Base-by-base conservation (phyloP, 2,329 filamentous ascomycete species). In the Cercospora sp. region DNA sequence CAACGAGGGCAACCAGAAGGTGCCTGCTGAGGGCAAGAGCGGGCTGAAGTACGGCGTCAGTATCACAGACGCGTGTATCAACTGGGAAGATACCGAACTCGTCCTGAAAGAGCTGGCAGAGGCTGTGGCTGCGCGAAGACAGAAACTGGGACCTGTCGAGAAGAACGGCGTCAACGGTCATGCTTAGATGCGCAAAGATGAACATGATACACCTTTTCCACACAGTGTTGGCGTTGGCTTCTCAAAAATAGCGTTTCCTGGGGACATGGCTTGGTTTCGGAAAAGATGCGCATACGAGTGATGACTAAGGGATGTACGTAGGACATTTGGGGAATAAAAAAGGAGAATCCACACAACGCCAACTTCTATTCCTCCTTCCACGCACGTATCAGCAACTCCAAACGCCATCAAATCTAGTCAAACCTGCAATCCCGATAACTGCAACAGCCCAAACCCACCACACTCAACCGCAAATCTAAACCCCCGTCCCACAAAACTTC, bases 51-150 rank as follows among this genome's bases (percentile, higher is more conserved):
- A 97, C 81, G 95, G 95, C 75, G 91, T 98, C 77, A 95, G 91
- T 79, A 98, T 98, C 80, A 99, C 95, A 0, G 95, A 99, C 81
- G 94, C 95, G 60, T 99, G 95, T 82, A 97, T 99, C 78, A 86
- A 89, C 80, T 98, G 94, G 94, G 89, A 94, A 70, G 92, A 96
- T 75, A 98, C 95, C 3, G 90, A 94, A 75, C 82, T 83, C 0
- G 90, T 94, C 1, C 87, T 98, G 10, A 90, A 91, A 72, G 84
- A 85, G 61, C 87, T 99, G 55, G 94, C 94, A 18, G 86, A 89
- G 63, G 91, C 93, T 30, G 92, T 97, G 64, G 89, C 89, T 78
- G 87, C 90, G 78, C 87, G 93, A 75, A 87, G 91, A 79, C 85
- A 84, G 71, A 86, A 84, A 70, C 60, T 73, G 28, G 70, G 72